These are phyloP conservation scores for Cicer pinnatifidum DNA, from an alignment of 306 rosid genomes.

Conservation along the genomic window DNA sequence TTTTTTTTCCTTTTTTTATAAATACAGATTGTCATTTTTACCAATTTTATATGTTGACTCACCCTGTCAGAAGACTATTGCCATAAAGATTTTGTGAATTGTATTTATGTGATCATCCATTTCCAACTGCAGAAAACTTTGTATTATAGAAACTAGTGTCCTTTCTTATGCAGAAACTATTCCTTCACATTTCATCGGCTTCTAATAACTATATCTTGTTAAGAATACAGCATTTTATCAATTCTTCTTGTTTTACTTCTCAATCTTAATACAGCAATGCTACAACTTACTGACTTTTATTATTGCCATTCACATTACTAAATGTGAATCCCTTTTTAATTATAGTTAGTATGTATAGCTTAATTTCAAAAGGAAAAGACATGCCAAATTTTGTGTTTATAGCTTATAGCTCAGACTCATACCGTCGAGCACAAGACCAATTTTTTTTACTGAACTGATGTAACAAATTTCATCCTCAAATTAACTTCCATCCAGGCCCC, in stretches of 20 bases:
- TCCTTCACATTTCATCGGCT: constrained; percentile 26
- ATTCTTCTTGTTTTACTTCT: constrained; percentile 35
- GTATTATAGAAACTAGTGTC: constrained; percentile 30
- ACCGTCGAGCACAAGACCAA: too few species aligned
- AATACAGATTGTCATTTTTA: constrained; percentile 53
- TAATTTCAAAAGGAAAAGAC: too few species aligned
- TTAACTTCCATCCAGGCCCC: too few species aligned
- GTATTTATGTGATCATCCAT: constrained; percentile 47
- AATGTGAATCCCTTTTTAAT: neutral
- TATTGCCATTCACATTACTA: constrained; percentile 9
- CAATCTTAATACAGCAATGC: constrained; percentile 25
- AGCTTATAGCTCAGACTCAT: too few species aligned
- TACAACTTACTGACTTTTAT: constrained; percentile 11
- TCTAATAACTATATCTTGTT: constrained; percentile 19
- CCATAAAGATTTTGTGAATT: constrained; percentile 48
- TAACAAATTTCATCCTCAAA: too few species aligned
- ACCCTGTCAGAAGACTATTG: constrained; percentile 41
- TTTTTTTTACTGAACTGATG: too few species aligned
- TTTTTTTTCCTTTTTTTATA: constrained; percentile 50
- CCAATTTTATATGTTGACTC: constrained; percentile 56
- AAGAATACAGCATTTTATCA: constrained; percentile 32
- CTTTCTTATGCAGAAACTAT: constrained; percentile 36
- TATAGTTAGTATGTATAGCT: too few species aligned
- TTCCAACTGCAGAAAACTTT: constrained; percentile 34
- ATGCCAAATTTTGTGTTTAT: too few species aligned